Evolutionary conservation across 164 flowering plant species (phyloP).

Genomic region (Brasenia schreberi): DNA sequence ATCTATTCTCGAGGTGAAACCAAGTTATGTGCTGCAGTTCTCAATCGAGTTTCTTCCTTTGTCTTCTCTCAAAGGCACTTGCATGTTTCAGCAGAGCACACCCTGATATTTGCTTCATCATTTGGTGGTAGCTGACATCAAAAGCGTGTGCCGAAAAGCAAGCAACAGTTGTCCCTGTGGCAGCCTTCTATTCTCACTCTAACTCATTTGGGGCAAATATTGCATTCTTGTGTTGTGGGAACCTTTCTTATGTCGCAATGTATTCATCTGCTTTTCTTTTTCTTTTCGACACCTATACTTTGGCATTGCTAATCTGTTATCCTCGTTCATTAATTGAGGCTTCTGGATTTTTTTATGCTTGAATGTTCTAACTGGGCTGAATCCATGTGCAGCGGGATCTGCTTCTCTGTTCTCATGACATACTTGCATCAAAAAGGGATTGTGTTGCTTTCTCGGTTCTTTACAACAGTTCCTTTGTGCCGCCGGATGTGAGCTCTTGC

Average conservation of each 20-base stretch:
- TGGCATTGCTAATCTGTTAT: neutral
- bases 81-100: no score
- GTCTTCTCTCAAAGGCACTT: no score
- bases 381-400: conserved; percentile 66
- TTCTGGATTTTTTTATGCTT: neutral
- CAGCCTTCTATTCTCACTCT: no score
- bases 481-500: conserved; percentile 78
- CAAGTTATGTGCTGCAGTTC: no score
- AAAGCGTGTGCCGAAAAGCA: no score
- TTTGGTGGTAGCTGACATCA: no score
- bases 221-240: neutral
- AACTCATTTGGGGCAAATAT: neutral
- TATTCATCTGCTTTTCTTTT: neutral
- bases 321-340: neutral
- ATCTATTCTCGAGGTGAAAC: no score
- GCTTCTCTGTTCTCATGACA: conserved; percentile 70
- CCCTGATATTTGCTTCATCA: no score
- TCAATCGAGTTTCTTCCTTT: no score
- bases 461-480: conserved; percentile 38
- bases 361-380: neutral
- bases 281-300: neutral
- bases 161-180: no score
- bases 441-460: conserved; percentile 44
- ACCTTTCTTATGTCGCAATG: neutral
- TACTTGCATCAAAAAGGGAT: conserved; percentile 65